Percentiles rank a stretch among this genome's conserved stretches.
Evolutionary conservation across 148 eudicot genomes (phyloP).

Genomic region (Arbutus unedo): DNA sequence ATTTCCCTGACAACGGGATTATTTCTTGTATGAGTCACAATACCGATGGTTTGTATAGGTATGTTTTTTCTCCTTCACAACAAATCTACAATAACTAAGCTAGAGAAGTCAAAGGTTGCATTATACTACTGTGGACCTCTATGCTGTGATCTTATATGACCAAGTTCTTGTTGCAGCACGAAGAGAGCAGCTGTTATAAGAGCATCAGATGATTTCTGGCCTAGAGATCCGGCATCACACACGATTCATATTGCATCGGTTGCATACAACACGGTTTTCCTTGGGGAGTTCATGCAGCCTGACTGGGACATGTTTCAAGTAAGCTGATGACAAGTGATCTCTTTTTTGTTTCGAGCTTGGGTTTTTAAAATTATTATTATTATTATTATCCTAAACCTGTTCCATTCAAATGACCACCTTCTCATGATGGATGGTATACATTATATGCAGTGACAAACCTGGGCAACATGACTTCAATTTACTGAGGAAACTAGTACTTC

Average conservation of each 20-base stretch:
- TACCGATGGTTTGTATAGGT: constrained; percentile 90
- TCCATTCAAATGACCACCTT: background rate
- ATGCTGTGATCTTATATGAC: background rate
- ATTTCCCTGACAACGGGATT: constrained; percentile 80
- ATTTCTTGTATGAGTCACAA: constrained; percentile 92
- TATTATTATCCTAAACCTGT: too few relatives aligned
- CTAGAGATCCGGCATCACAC: constrained; percentile 86
- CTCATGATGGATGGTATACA: constrained; percentile 3
- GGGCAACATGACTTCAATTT: constrained; percentile 77
- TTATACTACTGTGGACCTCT: background rate
- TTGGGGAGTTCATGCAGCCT: constrained; percentile 93
- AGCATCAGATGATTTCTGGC: constrained; percentile 94
- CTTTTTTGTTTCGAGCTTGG: background rate
- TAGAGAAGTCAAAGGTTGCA: background rate
- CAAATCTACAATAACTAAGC: background rate
- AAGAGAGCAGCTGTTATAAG: constrained; percentile 71
- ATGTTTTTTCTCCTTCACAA: constrained; percentile 3
- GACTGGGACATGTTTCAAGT: constrained; percentile 99
- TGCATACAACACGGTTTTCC: constrained; percentile 78
- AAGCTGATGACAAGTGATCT: constrained; percentile 21
- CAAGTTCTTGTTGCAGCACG: constrained; percentile 33
- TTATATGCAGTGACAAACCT: constrained; percentile 69
- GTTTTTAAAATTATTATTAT: background rate
- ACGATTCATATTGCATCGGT: constrained; percentile 91
- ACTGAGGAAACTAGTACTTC: constrained; percentile 75